Conservation (phyloP, 805 yeast genomes). For the Cyberlindnera mississippiensis region DNA sequence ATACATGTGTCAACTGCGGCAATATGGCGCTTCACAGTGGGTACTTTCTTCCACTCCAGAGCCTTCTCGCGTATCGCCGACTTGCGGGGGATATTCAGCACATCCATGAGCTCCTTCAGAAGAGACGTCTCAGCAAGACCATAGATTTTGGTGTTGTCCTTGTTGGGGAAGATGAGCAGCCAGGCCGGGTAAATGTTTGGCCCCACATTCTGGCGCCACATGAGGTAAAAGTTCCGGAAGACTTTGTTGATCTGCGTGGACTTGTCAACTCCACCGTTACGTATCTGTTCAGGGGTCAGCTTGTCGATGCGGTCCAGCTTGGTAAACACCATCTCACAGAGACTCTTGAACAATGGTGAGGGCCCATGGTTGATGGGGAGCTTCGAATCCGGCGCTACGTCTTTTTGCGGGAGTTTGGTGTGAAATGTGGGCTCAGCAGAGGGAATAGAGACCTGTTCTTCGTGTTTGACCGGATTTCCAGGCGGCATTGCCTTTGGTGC, state of each 20-base stretch:
- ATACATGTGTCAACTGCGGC: slow-evolving; percentile 47
- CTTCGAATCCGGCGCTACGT: too few relatives aligned
- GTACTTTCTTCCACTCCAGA: slow-evolving; percentile 43
- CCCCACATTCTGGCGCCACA: slow-evolving; percentile 56
- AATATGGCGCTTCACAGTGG: slow-evolving; percentile 34
- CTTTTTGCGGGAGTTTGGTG: too few relatives aligned
- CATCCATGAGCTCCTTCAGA: slow-evolving; percentile 45
- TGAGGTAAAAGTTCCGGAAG: slow-evolving; percentile 38
- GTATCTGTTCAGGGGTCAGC: not conserved
- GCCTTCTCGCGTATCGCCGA: slow-evolving; percentile 56
- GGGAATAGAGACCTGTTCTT: too few relatives aligned
- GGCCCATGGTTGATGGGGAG: not conserved
- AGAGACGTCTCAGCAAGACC: slow-evolving; percentile 61
- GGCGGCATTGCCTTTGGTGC: too few relatives aligned
- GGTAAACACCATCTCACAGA: slow-evolving; percentile 6
- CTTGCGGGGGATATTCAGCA: slow-evolving; percentile 54
- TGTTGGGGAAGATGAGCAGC: slow-evolving; percentile 55
- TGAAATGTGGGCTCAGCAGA: too few relatives aligned
- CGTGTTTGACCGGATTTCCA: too few relatives aligned
- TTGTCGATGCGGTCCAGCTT: slow-evolving; percentile 14
- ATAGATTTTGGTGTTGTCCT: slow-evolving; percentile 56
- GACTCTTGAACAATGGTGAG: not conserved
- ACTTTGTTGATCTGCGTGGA: slow-evolving; percentile 13
- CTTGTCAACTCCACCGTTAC: slow-evolving; percentile 1
- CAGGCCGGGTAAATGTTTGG: slow-evolving; percentile 65